Percentiles rank a stretch among this genome's conserved stretches.
Conservation (phyloP, 2,329 filamentous ascomycete genomes). For the Chaetomium sp. region DNA sequence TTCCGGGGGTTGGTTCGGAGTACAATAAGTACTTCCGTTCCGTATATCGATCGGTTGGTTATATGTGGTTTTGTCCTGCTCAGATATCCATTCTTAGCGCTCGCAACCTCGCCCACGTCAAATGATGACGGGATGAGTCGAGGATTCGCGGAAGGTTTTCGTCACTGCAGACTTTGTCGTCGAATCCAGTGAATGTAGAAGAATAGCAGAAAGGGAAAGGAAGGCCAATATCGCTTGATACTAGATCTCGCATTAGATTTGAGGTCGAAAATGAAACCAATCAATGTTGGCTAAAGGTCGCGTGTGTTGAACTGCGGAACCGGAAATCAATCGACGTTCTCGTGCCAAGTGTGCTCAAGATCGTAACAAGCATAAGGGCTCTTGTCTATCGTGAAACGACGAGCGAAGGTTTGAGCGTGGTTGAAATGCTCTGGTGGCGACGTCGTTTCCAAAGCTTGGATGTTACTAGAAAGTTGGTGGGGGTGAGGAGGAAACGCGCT, state of each 20-base stretch:
- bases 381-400: not conserved
- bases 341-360: too few relatives aligned
- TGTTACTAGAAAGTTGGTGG: not conserved
- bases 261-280: not conserved
- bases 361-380: too few relatives aligned
- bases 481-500: not conserved
- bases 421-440: not conserved
- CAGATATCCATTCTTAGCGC: slow-evolving; percentile 26
- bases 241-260: not conserved
- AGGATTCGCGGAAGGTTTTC: slow-evolving; percentile 6
- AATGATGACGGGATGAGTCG: slow-evolving; percentile 15
- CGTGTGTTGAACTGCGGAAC: too few relatives aligned
- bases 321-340: too few relatives aligned
- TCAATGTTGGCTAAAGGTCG: not conserved
- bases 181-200: not conserved
- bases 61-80: slow-evolving; percentile 12
- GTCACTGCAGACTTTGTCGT: slow-evolving; percentile 14
- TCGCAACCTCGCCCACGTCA: slow-evolving; percentile 15
- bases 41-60: not conserved
- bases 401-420: not conserved
- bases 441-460: not conserved
- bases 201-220: not conserved
- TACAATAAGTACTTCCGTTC: not conserved
- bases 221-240: slow-evolving; percentile 11
- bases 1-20: not conserved